A percentile compares a stretch with the other conserved stretches of the same genome.
Conservation (phyloP, 805 yeast species). For the Saturnispora serradocipensis region DNA sequence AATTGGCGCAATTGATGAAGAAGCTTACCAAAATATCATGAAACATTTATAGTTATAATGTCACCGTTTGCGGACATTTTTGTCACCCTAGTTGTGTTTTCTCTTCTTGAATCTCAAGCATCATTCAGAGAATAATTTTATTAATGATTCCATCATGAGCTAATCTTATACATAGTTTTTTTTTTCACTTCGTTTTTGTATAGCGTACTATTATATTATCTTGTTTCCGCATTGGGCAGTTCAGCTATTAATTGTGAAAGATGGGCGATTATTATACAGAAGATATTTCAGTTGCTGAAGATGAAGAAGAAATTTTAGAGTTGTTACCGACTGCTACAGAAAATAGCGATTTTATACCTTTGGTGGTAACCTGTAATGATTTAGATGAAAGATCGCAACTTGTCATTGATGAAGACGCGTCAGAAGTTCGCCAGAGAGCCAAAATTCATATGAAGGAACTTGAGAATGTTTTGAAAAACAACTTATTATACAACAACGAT, state of each 20-base stretch:
- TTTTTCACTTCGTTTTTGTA: not conserved
- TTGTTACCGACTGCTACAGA: constrained; percentile 6
- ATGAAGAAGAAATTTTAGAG: constrained; percentile 20
- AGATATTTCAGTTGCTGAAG: constrained; percentile 14
- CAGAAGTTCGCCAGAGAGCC: constrained; percentile 1
- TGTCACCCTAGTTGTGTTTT: not conserved
- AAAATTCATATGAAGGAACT: constrained; percentile 4
- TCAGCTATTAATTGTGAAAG: not conserved
- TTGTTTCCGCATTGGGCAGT: not conserved
- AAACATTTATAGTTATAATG: not conserved
- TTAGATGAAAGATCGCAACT: constrained; percentile 8
- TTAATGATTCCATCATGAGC: not conserved
- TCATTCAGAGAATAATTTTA: not conserved
- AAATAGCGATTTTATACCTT: constrained; percentile 1
- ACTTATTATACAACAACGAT: not conserved
- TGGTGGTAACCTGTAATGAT: not conserved
- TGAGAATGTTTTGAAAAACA: constrained; percentile 2
- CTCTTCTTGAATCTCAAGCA: not conserved
- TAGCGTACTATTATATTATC: not conserved
- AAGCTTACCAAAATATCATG: constrained; percentile 26
- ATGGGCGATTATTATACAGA: constrained; percentile 21
- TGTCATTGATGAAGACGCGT: constrained; percentile 3
- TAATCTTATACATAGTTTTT: not conserved
- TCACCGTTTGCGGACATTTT: not conserved
- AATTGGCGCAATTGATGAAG: constrained; percentile 32